phyloP scores from a whole-genome alignment of 345 rosid species.

The Theobroma cacao region DNA sequence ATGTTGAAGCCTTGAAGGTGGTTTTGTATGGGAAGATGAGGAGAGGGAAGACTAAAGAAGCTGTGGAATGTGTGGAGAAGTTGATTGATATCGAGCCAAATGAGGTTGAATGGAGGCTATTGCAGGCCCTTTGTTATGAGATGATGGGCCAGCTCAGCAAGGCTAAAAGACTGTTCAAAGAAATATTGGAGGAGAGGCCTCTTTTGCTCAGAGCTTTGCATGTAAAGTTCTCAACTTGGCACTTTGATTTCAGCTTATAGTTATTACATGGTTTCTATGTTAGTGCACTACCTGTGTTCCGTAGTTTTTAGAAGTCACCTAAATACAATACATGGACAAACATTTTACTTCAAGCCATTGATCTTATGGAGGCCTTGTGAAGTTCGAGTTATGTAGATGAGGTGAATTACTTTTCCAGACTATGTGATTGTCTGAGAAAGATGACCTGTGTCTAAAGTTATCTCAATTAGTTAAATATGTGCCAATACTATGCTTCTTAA shows the following conservation, averaged over 20 bases:
- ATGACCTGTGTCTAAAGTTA: neutral
- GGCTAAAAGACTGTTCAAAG: conserved; percentile 62
- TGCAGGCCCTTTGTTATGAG: conserved; percentile 85
- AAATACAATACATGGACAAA: neutral
- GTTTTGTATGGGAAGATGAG: conserved; percentile 75
- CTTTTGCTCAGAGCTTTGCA: conserved; percentile 87
- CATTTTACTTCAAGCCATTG: neutral
- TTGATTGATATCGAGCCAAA: conserved; percentile 58
- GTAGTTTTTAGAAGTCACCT: neutral
- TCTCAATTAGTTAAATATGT: neutral
- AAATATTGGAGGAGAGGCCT: conserved; percentile 67
- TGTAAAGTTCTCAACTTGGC: conserved; percentile 40
- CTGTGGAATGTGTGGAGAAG: conserved; percentile 60
- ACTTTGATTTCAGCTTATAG: neutral
- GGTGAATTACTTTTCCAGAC: neutral
- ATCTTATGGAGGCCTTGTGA: neutral
- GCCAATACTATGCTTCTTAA: neutral
- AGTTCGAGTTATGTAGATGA: neutral
- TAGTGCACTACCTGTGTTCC: neutral
- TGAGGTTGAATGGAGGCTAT: conserved; percentile 89
- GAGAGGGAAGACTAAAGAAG: conserved; percentile 60
- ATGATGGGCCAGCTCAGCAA: conserved; percentile 62
- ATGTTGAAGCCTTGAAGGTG: conserved; percentile 72
- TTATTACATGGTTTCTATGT: neutral
- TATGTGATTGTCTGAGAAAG: neutral